Evolutionary conservation across 2,329 filamentous ascomycete species (phyloP).

Genomic region (Aspergillus melleus): DNA sequence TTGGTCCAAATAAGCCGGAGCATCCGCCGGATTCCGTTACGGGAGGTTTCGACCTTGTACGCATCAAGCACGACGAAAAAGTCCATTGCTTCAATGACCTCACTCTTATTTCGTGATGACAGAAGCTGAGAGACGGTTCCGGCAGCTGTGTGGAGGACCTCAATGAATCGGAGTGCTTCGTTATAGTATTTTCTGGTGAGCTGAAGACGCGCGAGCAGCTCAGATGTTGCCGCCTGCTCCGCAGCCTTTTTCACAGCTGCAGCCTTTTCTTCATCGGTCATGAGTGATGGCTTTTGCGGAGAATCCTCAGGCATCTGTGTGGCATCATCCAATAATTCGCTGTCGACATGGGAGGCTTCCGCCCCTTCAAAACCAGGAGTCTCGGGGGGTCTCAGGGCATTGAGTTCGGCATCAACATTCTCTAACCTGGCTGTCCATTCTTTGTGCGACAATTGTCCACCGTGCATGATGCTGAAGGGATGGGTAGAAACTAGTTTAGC

Average conservation of each 20-base stretch:
- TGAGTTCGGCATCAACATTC: slow-evolving; percentile 77
- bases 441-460: slow-evolving; percentile 77
- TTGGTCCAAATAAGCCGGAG: slow-evolving; percentile 98
- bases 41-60: slow-evolving; percentile 93
- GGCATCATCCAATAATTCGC: slow-evolving; percentile 79
- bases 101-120: slow-evolving; percentile 94
- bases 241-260: slow-evolving; percentile 75
- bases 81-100: slow-evolving; percentile 98
- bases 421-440: slow-evolving; percentile 85
- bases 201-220: slow-evolving; percentile 83
- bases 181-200: slow-evolving; percentile 86
- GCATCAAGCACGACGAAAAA: slow-evolving; percentile 95
- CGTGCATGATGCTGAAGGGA: slow-evolving; percentile 89
- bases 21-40: slow-evolving; percentile 91
- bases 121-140: slow-evolving; percentile 80
- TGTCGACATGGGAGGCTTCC: slow-evolving; percentile 69
- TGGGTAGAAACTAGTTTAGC: slow-evolving; percentile 88
- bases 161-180: slow-evolving; percentile 92
- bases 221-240: slow-evolving; percentile 83
- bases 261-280: slow-evolving; percentile 77
- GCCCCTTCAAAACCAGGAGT: slow-evolving; percentile 71
- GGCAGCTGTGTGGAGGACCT: slow-evolving; percentile 82
- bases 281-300: slow-evolving; percentile 63
- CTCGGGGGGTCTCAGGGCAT: slow-evolving; percentile 73
- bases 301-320: slow-evolving; percentile 71